A percentile compares a stretch with the other conserved stretches of the same genome.
Conservation (phyloP, 2,329 filamentous ascomycete genomes). For the Aaosphaeria arxii region DNA sequence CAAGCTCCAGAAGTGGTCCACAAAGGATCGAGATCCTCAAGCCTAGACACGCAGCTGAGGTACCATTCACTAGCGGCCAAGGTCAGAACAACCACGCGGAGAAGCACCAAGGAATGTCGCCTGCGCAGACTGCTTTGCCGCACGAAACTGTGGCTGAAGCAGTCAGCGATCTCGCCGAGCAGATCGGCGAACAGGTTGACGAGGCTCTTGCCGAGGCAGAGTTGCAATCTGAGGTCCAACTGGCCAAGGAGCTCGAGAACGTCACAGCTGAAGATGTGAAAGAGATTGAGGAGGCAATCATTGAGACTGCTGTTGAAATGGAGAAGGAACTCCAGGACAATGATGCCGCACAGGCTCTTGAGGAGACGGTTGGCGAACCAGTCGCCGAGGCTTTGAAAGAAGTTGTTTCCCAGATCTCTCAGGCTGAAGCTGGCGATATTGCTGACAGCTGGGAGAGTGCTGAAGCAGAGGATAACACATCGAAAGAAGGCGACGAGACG, state of each 20-base stretch:
- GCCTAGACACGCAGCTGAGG: conserved; percentile 39
- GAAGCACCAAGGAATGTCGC: conserved; percentile 12
- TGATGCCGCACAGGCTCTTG: conserved; percentile 53
- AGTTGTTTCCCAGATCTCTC: conserved; percentile 54
- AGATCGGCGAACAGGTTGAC: conserved; percentile 60
- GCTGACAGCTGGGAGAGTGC: conserved; percentile 93
- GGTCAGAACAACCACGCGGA: conserved; percentile 21
- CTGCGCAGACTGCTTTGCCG: conserved; percentile 11
- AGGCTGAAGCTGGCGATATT: conserved; percentile 45
- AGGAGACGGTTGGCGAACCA: conserved; percentile 51
- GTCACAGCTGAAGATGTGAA: conserved; percentile 46
- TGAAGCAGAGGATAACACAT: conserved; percentile 66
- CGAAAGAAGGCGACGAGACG: conserved; percentile 65
- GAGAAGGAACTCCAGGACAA: conserved; percentile 52
- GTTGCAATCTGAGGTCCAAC: conserved; percentile 37
- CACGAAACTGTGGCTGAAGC: conserved; percentile 69
- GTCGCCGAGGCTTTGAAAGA: conserved; percentile 57
- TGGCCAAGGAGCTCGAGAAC: conserved; percentile 42
- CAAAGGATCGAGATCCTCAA: conserved; percentile 47
- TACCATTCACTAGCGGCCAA: conserved; percentile 24
- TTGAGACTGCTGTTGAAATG: conserved; percentile 46
- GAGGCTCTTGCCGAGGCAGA: conserved; percentile 58
- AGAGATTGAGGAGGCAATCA: conserved; percentile 55
- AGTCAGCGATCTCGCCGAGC: conserved; percentile 62
- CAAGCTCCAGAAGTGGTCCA: conserved; percentile 15